Evolutionary conservation across 2,329 filamentous ascomycete species (phyloP).

Genomic region (Xenoacremonium recifei): DNA sequence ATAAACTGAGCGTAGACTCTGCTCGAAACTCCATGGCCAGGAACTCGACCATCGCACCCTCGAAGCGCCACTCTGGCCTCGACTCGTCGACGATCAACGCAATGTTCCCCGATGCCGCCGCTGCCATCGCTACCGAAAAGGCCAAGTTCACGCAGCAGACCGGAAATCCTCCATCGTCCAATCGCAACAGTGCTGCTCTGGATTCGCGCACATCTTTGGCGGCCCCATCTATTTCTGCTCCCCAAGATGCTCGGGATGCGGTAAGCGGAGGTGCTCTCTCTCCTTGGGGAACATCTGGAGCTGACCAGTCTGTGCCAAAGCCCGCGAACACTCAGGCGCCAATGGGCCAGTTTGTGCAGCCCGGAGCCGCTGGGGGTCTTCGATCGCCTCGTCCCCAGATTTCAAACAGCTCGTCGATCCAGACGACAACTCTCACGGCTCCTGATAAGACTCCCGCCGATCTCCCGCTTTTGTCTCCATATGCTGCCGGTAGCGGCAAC

Average conservation of each 20-base stretch:
- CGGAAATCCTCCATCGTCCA: conserved; percentile 83
- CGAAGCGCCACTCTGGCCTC: conserved; percentile 92
- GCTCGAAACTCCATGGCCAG: conserved; percentile 84
- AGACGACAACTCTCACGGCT: conserved; percentile 78
- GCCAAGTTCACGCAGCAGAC: conserved; percentile 96
- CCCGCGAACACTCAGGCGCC: conserved; percentile 73
- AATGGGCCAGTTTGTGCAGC: conserved; percentile 95
- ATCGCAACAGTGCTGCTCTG: conserved; percentile 83
- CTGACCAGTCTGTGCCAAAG: conserved; percentile 61
- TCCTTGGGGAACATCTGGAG: conserved; percentile 68
- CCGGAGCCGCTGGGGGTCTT: conserved; percentile 68
- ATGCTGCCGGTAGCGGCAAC: conserved; percentile 76
- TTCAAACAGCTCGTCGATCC: conserved; percentile 67
- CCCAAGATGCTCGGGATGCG: conserved; percentile 31
- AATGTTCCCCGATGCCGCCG: conserved; percentile 98
- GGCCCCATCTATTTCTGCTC: conserved; percentile 71
- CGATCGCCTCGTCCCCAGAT: conserved; percentile 77
- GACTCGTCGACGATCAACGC: conserved; percentile 93
- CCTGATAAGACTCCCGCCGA: conserved; percentile 65
- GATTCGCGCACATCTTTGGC: conserved; percentile 74
- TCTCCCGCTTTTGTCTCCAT: conserved; percentile 83
- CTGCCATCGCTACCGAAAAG: conserved; percentile 97
- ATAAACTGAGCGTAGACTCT: conserved; percentile 84
- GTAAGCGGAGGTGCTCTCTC: conserved; percentile 47
- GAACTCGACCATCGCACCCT: conserved; percentile 67